phyloP scores from a whole-genome alignment of 2,329 filamentous ascomycete species.

The Fusarium tupiense region DNA sequence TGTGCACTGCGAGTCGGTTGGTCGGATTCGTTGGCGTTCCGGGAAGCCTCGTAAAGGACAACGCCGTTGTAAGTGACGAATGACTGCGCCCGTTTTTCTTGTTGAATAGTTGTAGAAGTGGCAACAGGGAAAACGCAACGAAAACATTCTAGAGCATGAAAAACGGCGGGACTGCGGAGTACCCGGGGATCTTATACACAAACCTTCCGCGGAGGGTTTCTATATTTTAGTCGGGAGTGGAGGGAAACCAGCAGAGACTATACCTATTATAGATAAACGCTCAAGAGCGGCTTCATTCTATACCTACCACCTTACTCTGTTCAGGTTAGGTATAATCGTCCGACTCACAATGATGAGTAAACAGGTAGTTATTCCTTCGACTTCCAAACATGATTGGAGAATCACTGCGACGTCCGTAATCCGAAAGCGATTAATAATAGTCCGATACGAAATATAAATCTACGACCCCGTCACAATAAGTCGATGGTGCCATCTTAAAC shows the following conservation, averaged over 20 bases:
- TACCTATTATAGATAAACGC: not conserved
- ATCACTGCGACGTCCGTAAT: rapidly evolving
- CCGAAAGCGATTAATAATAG: not conserved
- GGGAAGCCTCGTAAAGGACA: not conserved
- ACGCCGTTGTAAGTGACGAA: not conserved
- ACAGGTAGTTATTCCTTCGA: not conserved
- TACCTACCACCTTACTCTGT: not conserved
- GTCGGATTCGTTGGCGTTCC: too few relatives aligned
- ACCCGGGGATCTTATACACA: too few relatives aligned
- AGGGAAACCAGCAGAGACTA: not conserved
- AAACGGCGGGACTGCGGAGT: too few relatives aligned
- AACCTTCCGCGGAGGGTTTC: not conserved
- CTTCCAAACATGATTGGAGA: not conserved
- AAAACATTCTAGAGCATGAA: too few relatives aligned
- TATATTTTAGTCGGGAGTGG: rapidly evolving
- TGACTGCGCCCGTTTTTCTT: rapidly evolving
- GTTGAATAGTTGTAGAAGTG: rapidly evolving
- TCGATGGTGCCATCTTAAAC: not conserved
- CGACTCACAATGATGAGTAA: not conserved
- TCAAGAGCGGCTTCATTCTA: too few relatives aligned
- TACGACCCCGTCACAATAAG: not conserved
- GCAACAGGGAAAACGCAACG: rapidly evolving
- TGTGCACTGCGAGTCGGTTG: too few relatives aligned
- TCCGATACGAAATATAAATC: not conserved
- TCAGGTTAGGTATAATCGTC: not conserved